Evolutionary conservation across 805 yeast genomes (phyloP).

Genomic region (Candida methanosorbosa): DNA sequence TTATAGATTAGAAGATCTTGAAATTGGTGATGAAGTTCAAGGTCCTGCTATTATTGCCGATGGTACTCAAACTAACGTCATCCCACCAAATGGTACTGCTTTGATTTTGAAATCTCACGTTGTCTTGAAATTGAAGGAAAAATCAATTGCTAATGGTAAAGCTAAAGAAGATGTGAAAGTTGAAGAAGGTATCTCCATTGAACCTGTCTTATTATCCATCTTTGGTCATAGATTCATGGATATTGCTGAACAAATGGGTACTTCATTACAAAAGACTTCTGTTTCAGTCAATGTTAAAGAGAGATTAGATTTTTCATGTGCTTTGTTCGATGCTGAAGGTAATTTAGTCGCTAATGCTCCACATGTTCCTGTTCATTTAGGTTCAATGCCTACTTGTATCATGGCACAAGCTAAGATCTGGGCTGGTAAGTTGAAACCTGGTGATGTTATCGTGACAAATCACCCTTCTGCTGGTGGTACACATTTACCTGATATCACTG

Average conservation of each 20-base stretch:
- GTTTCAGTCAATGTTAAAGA: slow-evolving; percentile 81
- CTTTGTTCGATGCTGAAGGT: slow-evolving; percentile 70
- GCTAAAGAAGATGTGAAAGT: slow-evolving; percentile 13
- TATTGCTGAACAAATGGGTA: slow-evolving; percentile 87
- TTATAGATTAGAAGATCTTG: slow-evolving; percentile 44
- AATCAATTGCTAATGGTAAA: neutral
- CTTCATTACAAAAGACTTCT: slow-evolving; percentile 67
- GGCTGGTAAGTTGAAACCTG: slow-evolving; percentile 55
- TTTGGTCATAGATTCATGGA: slow-evolving; percentile 85
- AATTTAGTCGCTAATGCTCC: slow-evolving; percentile 84
- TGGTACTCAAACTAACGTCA: slow-evolving; percentile 71
- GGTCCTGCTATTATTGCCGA: slow-evolving; percentile 81
- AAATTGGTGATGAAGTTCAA: slow-evolving; percentile 38
- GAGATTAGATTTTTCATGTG: slow-evolving; percentile 78
- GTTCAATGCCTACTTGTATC: slow-evolving; percentile 80
- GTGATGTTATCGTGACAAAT: slow-evolving; percentile 71
- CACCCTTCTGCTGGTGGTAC: slow-evolving; percentile 85
- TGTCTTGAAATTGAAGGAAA: slow-evolving; percentile 26
- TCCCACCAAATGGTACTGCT: slow-evolving; percentile 56
- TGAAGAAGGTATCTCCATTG: slow-evolving; percentile 25
- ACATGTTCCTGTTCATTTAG: slow-evolving; percentile 79
- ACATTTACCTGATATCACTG: slow-evolving; percentile 86
- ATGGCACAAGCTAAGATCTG: slow-evolving; percentile 56
- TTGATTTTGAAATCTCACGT: slow-evolving; percentile 53
- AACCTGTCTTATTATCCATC: slow-evolving; percentile 67